These are phyloP conservation scores for Allomyces javanicus DNA, from an alignment of 192 early-diverging fungal species.

Conservation along the genomic window DNA sequence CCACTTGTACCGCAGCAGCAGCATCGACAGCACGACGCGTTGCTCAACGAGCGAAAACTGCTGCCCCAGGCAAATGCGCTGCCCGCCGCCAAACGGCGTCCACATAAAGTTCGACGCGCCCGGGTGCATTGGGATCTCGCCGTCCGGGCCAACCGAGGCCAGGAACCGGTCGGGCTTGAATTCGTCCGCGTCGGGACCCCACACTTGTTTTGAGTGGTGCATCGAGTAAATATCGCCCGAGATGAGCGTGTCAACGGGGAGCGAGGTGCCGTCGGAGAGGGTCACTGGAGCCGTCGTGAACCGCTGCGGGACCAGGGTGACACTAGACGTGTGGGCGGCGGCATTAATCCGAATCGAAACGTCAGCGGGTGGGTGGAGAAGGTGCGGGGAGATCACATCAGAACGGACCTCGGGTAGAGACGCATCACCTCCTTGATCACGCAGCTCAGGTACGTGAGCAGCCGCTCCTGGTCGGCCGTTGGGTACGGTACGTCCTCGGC, in stretches of 20 bases:
- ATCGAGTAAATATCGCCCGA: background rate
- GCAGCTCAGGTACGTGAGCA: background rate
- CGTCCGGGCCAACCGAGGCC: slow-evolving; percentile 7
- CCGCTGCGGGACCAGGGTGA: background rate
- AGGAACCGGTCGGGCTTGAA: slow-evolving; percentile 4
- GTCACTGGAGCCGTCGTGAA: background rate
- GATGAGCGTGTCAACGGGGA: background rate
- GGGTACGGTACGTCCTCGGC: background rate
- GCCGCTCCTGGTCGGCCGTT: background rate
- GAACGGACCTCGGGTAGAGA: too few species aligned
- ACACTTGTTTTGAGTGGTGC: background rate
- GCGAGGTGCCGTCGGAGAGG: background rate
- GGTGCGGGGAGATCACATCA: too few species aligned
- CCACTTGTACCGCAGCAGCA: slow-evolving; percentile 22
- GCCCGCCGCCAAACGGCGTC: slow-evolving; percentile 33
- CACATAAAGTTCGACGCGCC: slow-evolving; percentile 18
- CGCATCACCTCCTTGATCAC: background rate
- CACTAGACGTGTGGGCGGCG: background rate
- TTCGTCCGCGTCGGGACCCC: background rate
- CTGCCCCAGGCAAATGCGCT: slow-evolving; percentile 32
- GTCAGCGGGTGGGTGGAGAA: too few species aligned
- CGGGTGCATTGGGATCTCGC: slow-evolving; percentile 14
- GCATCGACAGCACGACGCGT: slow-evolving; percentile 28
- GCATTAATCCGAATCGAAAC: background rate
- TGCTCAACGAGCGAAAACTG: slow-evolving; percentile 38